Percentiles rank a stretch among this genome's conserved stretches.
Evolutionary conservation across 768 basidiomycete genomes (phyloP).

Genomic region (Lactarius akahatsu): DNA sequence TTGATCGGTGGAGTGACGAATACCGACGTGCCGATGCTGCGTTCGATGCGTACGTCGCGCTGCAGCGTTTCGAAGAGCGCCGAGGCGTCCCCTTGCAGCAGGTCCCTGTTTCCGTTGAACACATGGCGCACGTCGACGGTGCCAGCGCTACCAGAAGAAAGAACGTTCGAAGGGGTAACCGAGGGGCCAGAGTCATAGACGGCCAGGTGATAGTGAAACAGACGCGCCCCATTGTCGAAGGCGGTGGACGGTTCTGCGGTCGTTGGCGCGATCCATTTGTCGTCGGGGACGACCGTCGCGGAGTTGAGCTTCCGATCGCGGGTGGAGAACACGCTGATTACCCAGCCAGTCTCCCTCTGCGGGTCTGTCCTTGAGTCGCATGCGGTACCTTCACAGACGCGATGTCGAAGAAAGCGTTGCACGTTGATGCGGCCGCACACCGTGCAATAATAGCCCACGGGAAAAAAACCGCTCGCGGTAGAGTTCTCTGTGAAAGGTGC

Average conservation of each 20-base stretch:
- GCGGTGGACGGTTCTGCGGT: constrained; percentile 3
- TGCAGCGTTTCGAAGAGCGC: constrained; percentile 26
- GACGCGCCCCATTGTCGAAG: constrained; percentile 19
- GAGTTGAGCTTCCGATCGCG: constrained; percentile 20
- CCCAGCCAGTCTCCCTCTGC: constrained; percentile 20
- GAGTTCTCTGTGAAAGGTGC: constrained; percentile 26
- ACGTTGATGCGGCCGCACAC: constrained; percentile 27
- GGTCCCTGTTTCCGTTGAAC: constrained; percentile 24
- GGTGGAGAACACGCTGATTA: constrained; percentile 13
- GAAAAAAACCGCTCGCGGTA: constrained; percentile 23
- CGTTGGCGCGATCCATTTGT: constrained; percentile 15
- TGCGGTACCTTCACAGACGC: constrained; percentile 9
- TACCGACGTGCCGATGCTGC: constrained; percentile 5
- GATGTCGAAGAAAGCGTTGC: constrained; percentile 28
- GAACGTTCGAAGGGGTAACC: background rate
- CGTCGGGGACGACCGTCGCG: constrained; percentile 21
- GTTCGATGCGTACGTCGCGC: constrained; percentile 25
- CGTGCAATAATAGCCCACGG: constrained; percentile 24
- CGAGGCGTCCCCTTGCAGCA: constrained; percentile 18
- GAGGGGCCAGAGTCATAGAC: background rate
- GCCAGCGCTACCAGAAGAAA: background rate
- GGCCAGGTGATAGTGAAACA: constrained; percentile 17
- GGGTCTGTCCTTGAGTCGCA: constrained; percentile 7
- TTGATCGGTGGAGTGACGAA: constrained; percentile 11
- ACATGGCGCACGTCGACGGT: constrained; percentile 20